Evolutionary conservation across 1,139 yeast species (phyloP).

Genomic region (Scheffersomyces quercinus): DNA sequence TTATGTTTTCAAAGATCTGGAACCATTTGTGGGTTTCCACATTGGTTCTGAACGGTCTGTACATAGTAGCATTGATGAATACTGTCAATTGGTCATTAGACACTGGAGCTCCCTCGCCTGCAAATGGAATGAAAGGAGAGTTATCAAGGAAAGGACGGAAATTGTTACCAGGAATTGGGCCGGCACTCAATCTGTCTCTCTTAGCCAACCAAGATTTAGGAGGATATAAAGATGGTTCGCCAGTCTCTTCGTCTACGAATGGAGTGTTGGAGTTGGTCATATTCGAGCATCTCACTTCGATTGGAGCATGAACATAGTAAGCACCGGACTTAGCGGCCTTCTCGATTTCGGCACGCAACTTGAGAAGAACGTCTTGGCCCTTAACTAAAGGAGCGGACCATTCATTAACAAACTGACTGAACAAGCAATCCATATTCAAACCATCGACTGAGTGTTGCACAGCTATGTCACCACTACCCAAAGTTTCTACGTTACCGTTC

Average conservation of each 20-base stretch:
- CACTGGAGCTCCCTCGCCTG: constrained; percentile 46
- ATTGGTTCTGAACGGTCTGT: constrained; percentile 81
- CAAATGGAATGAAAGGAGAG: constrained; percentile 66
- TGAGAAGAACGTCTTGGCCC: constrained; percentile 71
- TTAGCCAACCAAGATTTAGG: constrained; percentile 41
- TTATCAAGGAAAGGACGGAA: constrained; percentile 79
- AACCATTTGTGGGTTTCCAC: constrained; percentile 83
- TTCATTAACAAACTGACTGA: constrained; percentile 92
- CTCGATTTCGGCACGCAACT: constrained; percentile 61
- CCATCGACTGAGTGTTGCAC: constrained; percentile 85
- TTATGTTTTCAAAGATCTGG: constrained; percentile 73
- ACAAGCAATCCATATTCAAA: constrained; percentile 92
- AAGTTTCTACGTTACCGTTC: constrained; percentile 73
- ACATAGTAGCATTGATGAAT: constrained; percentile 92
- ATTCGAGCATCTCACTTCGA: constrained; percentile 92
- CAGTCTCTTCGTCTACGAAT: constrained; percentile 40
- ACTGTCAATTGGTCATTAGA: constrained; percentile 81
- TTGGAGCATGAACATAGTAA: constrained; percentile 90
- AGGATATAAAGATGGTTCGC: constrained; percentile 47
- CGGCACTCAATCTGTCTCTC: constrained; percentile 45
- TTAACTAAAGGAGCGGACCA: constrained; percentile 88
- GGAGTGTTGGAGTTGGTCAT: constrained; percentile 57
- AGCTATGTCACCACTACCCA: constrained; percentile 64
- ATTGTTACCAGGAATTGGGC: constrained; percentile 84
- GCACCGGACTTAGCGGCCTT: constrained; percentile 60